These are phyloP conservation scores for Vicia villosa DNA, from an alignment of 306 rosid species.

Conservation along the genomic window DNA sequence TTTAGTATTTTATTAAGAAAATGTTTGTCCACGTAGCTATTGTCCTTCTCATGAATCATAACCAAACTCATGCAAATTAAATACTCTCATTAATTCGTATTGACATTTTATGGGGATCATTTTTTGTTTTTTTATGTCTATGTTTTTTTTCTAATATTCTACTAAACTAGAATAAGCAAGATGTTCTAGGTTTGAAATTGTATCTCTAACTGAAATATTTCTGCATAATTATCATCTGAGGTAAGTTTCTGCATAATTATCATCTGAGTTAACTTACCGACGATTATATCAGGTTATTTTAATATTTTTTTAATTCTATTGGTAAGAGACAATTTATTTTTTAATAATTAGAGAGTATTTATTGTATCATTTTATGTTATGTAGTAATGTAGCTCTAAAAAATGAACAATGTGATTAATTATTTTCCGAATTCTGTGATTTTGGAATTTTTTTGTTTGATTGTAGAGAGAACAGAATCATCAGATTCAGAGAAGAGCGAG, in stretches of 20 bases:
- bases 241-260: no score
- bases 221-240: no score
- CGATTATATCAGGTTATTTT: no score
- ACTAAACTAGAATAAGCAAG: no score
- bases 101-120: slow-evolving; percentile 20
- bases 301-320: no score
- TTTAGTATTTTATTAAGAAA: not conserved
- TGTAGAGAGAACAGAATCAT: slow-evolving; percentile 48
- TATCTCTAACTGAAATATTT: no score
- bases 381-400: not conserved
- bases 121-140: slow-evolving; percentile 28
- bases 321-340: no score
- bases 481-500: slow-evolving; percentile 45
- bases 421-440: slow-evolving; percentile 1
- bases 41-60: slow-evolving; percentile 33
- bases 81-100: slow-evolving; percentile 32
- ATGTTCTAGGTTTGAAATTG: no score
- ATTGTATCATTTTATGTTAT: slow-evolving; percentile 1
- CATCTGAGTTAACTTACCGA: no score
- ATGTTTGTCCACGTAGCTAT: slow-evolving; percentile 31
- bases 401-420: not conserved
- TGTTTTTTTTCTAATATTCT: no score
- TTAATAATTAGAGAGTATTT: no score
- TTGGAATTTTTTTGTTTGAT: not conserved
- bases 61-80: slow-evolving; percentile 51